Base-by-base conservation (phyloP, 164 flowering plant species). In the Liquidambar formosana region DNA sequence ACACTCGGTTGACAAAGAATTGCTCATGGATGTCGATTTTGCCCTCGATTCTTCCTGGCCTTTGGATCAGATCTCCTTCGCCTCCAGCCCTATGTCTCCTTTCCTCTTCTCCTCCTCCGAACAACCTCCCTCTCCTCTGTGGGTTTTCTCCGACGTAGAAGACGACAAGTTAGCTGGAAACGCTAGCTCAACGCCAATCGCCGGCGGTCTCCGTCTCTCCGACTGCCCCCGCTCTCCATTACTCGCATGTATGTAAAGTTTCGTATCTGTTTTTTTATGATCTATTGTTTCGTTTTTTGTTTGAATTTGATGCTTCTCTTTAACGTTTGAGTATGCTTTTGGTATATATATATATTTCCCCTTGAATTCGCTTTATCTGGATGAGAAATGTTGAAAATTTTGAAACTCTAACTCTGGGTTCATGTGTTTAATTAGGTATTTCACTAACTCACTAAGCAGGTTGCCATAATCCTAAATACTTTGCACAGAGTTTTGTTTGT, bases 51-150 rank as follows among this genome's bases (percentile, higher is more conserved):
- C 72, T 8, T 68, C 86, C n/a, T 91, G 97, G 97, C 79, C 87
- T 28, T 80, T 84, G 70, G 94, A 91, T 78, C 90, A 80, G 67
- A 80, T 82, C 66, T 47, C 82, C 18, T 78, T 80, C 28, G 23
- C 64, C 19, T 71, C 86, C 57, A 73, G 74, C 33, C 84, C 90
- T n/a, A 54, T 76, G 45, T 84, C 93, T 1, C 83, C 89, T 0
- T 64, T 80, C 33, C 57, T 76, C 45, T 21, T 72, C 1, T 72
- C 88, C 11, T 68, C 81, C 14, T 76, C 87, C 22, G 90, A 86
- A 4, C 94, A 77, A 62, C 90, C 91, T 23, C 79, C 68, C 58
- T 93, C 97, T 14, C 95, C 98, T 48, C 87, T 86, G 0, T 91
- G 95, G 98, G 80, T 78, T 8, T 88, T 89, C 71, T 76, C 88